Evolutionary conservation across 1,284 basidiomycete species (phyloP), one percentile per base, ranked within the genome.

Genomic region (Rhizoctonia solani): DNA sequence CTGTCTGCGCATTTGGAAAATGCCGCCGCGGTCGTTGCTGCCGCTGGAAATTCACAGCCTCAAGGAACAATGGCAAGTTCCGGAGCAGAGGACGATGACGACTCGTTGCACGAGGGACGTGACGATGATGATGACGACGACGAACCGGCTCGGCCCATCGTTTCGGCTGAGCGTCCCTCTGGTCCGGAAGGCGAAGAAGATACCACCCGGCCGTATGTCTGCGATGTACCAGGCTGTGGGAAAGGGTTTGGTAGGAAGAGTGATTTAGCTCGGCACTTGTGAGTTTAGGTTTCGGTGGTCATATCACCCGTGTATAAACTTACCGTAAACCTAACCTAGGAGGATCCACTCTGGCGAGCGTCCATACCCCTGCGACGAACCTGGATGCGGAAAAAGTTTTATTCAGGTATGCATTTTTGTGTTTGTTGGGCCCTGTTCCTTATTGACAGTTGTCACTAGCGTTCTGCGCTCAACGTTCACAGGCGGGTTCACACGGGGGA

Each of bases 281-380:
- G 47, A 37, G 58, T 50, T 41, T 16, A 25, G n/a, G n/a, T n/a
- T n/a, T n/a, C n/a, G n/a, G n/a, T n/a, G 14, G 8, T 49, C 3
- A n/a, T 27, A 21, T 30, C n/a, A 11, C 4, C 41, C 16, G 34
- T 47, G 4, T 19, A 16, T 14, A 1, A 32, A 27, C 16, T 34
- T 61, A 70, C 14, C 41, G 52, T 39, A n/a, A 41, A 30, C 29
- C 37, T 19, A n/a, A 23, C 16, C 52, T 46, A 58, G 50, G 23
- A 50, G 91, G 58, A 93, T 93, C 78, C 92, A 95, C 74, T 93
- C 92, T 0, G 93, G 92, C 30, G 92, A 95, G 76, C 85, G 92
- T 54, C 92, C 92, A 1, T 94, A 90, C 65, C 75, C 75, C 5
- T 78, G 77, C 71, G 72, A 74, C 34, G 83, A 90, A 72, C 76